Base-by-base conservation (phyloP, 2,329 filamentous ascomycete genomes). In the Pseudocercospora eumusae region DNA sequence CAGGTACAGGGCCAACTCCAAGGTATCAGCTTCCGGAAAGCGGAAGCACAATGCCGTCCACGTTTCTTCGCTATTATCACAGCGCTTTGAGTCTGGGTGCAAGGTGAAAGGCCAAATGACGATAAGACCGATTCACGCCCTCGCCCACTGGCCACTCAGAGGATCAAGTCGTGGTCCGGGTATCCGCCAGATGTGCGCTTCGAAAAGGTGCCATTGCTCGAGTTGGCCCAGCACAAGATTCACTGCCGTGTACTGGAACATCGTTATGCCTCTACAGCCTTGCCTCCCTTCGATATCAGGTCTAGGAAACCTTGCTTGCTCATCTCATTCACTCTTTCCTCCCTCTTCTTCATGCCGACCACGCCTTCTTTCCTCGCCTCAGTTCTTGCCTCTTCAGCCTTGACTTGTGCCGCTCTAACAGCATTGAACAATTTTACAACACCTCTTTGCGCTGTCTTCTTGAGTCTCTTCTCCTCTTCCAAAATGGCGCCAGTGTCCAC, bases 381-480 rank as follows among this genome's bases (percentile, higher is more conserved):
- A 75, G 82, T 86, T 73, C 90, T 88, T 4, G 92, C 89, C 76
- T 93, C 88, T 62, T 88, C 85, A 2, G 89, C 93, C 76, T 93
- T 91, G 61, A 97, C 90, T 78, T 99, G 95, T 13, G 95, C 93
- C 21, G 91, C 91, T 49, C 93, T 84, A 31, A 99, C 92, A 0
- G 95, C 95, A 76, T 98, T 97, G 79, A 99, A 99, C 62, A 99
- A 82, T 81, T 93, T 96, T 23, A 98, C 89, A 44, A 99, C 95
- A 85, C 93, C 93, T 59, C 92, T 85, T 78, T 97, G 92, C 49
- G 93, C 93, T 54, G 91, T 92, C 81, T 96, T 95, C 71, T 90
- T 86, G 72, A 98, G 76, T 66, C 86, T 82, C 79, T 88, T 89
- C 81, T 98, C 93, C 70, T 88, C 84, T 72, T 90, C 91, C 15